These are phyloP conservation scores for Pyrus bretschneideri DNA, from an alignment of 306 rosid species.

Conservation along the genomic window DNA sequence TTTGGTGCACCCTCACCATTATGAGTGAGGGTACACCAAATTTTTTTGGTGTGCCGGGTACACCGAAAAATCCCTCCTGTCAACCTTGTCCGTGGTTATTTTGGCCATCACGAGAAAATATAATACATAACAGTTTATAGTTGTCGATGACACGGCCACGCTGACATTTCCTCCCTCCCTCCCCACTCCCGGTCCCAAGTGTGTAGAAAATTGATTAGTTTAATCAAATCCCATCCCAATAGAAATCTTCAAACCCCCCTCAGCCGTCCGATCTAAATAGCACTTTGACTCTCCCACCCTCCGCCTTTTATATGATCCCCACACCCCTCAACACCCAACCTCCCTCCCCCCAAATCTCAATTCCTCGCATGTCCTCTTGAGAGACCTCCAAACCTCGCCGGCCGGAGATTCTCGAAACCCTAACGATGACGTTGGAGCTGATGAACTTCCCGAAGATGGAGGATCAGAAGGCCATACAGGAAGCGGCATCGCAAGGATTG, in stretches of 20 bases:
- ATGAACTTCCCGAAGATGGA: slow-evolving; percentile 59
- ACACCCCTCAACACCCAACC: not conserved
- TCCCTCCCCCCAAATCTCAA: not conserved
- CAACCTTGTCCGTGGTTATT: not conserved
- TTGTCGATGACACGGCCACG: not conserved
- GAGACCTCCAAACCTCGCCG: not conserved
- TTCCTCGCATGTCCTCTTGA: slow-evolving; percentile 18
- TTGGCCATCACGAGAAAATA: not conserved
- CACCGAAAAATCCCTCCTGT: no score
- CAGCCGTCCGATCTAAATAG: slow-evolving; percentile 33
- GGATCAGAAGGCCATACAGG: slow-evolving; percentile 67
- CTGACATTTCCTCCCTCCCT: not conserved
- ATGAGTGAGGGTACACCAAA: no score
- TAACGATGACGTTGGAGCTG: slow-evolving; percentile 59
- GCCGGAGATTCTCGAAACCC: not conserved
- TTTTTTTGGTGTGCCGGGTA: no score
- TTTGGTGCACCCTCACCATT: no score
- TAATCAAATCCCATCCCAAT: not conserved
- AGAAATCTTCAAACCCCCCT: slow-evolving; percentile 32
- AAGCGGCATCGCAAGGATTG: slow-evolving; percentile 72
- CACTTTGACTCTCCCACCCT: slow-evolving; percentile 23
- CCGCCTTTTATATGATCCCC: slow-evolving; percentile 28
- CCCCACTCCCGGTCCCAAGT: not conserved
- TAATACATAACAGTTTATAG: not conserved
- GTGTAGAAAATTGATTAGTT: not conserved